Evolutionary conservation across 345 rosid genomes (phyloP), one percentile per base, ranked within the genome.

Genomic region (Pugionium dolabratum): DNA sequence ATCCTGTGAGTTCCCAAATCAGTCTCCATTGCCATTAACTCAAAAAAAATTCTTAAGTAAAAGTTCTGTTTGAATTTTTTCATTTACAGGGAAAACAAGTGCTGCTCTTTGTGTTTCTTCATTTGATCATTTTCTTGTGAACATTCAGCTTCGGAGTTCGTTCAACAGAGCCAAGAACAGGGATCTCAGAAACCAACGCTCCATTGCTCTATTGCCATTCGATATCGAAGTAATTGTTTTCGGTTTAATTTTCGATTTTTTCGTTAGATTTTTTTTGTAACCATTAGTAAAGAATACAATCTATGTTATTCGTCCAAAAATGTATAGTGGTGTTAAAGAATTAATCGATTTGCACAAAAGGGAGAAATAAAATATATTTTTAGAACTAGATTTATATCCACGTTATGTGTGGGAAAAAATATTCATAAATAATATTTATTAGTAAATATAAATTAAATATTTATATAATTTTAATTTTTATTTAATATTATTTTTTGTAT

Each of bases 1-100:
- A 34, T 54, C 49, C 72, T 4, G 97, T 93, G 79, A 87, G 91
- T 49, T 37, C 68, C 43, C 56, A 42, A 34, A 48, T 45, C 54
- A 44, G 9, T 66, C 58, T 55, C 70, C 0, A n/a, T 49, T 43
- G 30, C 9, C 54, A 25, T 66, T 48, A 32, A 36, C 66, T 46
- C 30, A 63, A 46, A 29, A 46, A 33, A 56, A 28, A 1, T n/a
- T 18, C 18, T 30, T 49, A 3, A 31, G 3, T 9, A 2, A 42
- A 56, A 1, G 2, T 26, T 33, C 43, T 73, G 8, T 18, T 47
- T 35, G 46, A 33, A 5, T 0, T 66, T 2, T 43, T 32, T 43
- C 53, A 32, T 44, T 28, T 61, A 4, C 47, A 53, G 68, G 68
- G 1, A 44, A 8, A 69, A 41, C 35, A 60, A 34, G 54, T 52